Conservation (phyloP, 441 rosid species). For the Manihot esculenta region DNA sequence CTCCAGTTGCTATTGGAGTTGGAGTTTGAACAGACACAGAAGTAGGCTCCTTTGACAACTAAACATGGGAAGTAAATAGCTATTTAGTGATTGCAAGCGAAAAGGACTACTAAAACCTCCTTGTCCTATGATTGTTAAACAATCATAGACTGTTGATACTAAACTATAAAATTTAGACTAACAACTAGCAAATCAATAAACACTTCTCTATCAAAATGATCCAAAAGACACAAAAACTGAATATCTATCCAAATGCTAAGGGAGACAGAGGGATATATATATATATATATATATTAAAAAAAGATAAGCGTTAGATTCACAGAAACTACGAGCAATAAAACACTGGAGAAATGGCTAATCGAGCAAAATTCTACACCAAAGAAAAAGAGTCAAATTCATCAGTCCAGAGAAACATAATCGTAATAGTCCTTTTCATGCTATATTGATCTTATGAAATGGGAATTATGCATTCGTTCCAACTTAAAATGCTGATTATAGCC, state of each 20-base stretch:
- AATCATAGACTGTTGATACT: too few species aligned
- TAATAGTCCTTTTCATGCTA: neutral
- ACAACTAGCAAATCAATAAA: neutral
- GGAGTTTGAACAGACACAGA: constrained; percentile 40
- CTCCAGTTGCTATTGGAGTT: constrained; percentile 44
- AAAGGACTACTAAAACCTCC: neutral
- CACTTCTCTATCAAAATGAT: neutral
- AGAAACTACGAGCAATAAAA: too few species aligned
- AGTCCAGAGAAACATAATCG: too few species aligned
- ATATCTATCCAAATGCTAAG: neutral
- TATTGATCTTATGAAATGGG: too few species aligned
- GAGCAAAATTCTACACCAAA: neutral
- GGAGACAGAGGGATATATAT: too few species aligned
- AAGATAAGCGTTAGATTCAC: too few species aligned
- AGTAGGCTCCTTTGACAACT: constrained; percentile 48
- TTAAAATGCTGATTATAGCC: neutral
- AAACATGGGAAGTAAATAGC: neutral
- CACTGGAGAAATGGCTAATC: neutral
- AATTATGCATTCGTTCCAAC: neutral
- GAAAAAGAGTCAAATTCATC: neutral
- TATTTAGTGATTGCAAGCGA: neutral
- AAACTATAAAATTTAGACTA: too few species aligned
- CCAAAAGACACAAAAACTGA: neutral
- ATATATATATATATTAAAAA: too few species aligned
- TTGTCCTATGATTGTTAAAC: neutral